These are phyloP conservation scores for Podospora conica DNA, from an alignment of 495 filamentous ascomycete genomes.

Conservation along the genomic window DNA sequence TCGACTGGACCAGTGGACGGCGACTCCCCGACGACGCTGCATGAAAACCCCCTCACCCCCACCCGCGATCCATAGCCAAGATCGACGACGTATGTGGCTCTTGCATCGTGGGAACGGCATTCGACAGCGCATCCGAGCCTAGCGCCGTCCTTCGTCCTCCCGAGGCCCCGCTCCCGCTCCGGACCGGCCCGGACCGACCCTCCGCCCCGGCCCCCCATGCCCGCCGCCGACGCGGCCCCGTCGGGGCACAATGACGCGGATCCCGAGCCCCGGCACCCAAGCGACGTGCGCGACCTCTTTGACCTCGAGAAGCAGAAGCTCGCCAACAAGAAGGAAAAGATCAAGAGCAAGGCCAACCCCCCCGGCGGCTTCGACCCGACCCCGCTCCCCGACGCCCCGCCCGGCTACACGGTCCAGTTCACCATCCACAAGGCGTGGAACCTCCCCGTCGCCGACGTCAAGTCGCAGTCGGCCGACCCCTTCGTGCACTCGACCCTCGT, in stretches of 20 bases:
- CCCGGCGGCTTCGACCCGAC: slow-evolving; percentile 76
- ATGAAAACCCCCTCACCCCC: background rate
- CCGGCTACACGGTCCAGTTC: slow-evolving; percentile 78
- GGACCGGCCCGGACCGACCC: too few relatives aligned
- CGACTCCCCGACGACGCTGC: background rate
- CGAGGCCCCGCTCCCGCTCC: too few relatives aligned
- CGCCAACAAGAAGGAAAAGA: slow-evolving; percentile 46
- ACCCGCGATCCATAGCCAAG: background rate
- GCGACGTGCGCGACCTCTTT: slow-evolving; percentile 40
- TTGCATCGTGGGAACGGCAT: background rate
- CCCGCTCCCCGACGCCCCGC: slow-evolving; percentile 62
- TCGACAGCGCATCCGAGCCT: too few relatives aligned
- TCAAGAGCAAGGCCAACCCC: slow-evolving; percentile 57
- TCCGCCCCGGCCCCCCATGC: background rate
- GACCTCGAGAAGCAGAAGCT: slow-evolving; percentile 53
- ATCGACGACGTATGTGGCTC: background rate
- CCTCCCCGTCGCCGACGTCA: slow-evolving; percentile 75
- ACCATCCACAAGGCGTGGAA: slow-evolving; percentile 75
- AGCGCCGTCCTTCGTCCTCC: too few relatives aligned
- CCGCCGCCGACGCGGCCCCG: background rate
- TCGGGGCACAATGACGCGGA: background rate
- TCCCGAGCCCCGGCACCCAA: background rate
- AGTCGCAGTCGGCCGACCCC: slow-evolving; percentile 74
- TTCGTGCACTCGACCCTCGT: slow-evolving; percentile 67
- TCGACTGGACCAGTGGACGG: background rate